A percentile compares a stretch with the other conserved stretches of the same genome.
These are phyloP conservation scores for Galerina marginata DNA, from an alignment of 768 basidiomycete species.

Conservation along the genomic window DNA sequence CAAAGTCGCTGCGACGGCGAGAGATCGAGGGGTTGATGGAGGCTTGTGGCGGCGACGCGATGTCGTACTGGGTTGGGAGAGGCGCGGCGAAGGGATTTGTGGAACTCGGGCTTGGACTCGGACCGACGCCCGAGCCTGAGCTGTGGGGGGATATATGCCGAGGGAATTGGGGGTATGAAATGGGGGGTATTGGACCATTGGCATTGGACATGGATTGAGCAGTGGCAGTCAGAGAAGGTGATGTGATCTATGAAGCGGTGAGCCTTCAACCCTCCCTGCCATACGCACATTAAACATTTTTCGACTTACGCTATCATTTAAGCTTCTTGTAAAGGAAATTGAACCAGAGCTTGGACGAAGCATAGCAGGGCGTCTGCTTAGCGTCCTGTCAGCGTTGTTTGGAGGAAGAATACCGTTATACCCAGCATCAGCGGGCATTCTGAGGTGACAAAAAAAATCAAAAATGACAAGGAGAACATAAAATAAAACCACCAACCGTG, in stretches of 20 bases:
- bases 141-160: slow-evolving; percentile 34
- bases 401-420: slow-evolving; percentile 33
- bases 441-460: slow-evolving; percentile 16
- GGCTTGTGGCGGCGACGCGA: slow-evolving; percentile 80
- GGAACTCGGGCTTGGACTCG: slow-evolving; percentile 15
- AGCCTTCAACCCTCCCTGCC: neutral
- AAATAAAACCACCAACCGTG: slow-evolving; percentile 38
- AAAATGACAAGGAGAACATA: neutral
- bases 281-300: neutral
- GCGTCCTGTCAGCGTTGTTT: slow-evolving; percentile 24
- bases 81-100: slow-evolving; percentile 54
- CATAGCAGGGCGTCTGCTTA: slow-evolving; percentile 47
- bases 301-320: slow-evolving; percentile 55
- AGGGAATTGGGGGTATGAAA: slow-evolving; percentile 45
- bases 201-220: slow-evolving; percentile 40
- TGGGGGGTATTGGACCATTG: slow-evolving; percentile 40
- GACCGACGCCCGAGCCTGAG: slow-evolving; percentile 24
- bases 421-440: slow-evolving; percentile 48
- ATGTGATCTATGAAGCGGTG: slow-evolving; percentile 34
- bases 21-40: slow-evolving; percentile 82
- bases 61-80: slow-evolving; percentile 46
- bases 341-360: slow-evolving; percentile 47
- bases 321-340: slow-evolving; percentile 51
- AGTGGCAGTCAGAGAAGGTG: slow-evolving; percentile 40
- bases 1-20: slow-evolving; percentile 77